These are phyloP conservation scores for Bolboschoenoplectus hybrid DNA, from an alignment of 202 grass and related monocot species.

Conservation along the genomic window DNA sequence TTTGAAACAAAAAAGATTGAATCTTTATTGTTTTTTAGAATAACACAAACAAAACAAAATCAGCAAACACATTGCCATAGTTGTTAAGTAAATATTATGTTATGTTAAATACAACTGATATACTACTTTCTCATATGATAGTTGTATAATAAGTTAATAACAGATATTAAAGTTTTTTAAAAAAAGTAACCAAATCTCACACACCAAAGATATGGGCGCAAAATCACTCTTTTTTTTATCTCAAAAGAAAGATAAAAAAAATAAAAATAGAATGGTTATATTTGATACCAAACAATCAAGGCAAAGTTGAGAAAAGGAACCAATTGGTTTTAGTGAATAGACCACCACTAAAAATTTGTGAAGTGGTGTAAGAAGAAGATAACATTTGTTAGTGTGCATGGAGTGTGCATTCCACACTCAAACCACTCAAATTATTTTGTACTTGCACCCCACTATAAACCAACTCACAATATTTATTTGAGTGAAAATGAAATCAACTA, in stretches of 20 bases:
- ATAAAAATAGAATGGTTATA: not conserved
- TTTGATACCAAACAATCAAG: slow-evolving; percentile 28
- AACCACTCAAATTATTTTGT: slow-evolving; percentile 25
- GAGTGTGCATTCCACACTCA: slow-evolving; percentile 47
- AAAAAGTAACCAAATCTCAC: slow-evolving; percentile 24
- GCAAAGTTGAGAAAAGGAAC: not conserved
- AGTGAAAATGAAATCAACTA: no score
- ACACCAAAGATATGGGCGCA: slow-evolving; percentile 23
- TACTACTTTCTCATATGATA: not conserved
- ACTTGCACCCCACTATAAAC: slow-evolving; percentile 29
- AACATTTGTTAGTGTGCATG: slow-evolving; percentile 39
- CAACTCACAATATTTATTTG: not conserved
- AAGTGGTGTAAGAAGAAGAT: slow-evolving; percentile 40
- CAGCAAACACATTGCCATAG: not conserved
- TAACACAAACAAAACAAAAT: not conserved
- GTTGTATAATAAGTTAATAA: not conserved
- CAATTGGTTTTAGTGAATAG: slow-evolving; percentile 39
- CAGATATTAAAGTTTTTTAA: not conserved
- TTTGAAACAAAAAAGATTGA: not conserved
- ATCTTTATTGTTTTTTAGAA: no score
- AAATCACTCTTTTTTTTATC: slow-evolving; percentile 29
- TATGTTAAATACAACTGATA: not conserved
- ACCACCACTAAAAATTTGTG: slow-evolving; percentile 32
- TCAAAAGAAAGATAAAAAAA: not conserved
- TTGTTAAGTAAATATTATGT: not conserved